phyloP scores from a whole-genome alignment of 2,329 filamentous ascomycete genomes.

The Chaetomium sp. region DNA sequence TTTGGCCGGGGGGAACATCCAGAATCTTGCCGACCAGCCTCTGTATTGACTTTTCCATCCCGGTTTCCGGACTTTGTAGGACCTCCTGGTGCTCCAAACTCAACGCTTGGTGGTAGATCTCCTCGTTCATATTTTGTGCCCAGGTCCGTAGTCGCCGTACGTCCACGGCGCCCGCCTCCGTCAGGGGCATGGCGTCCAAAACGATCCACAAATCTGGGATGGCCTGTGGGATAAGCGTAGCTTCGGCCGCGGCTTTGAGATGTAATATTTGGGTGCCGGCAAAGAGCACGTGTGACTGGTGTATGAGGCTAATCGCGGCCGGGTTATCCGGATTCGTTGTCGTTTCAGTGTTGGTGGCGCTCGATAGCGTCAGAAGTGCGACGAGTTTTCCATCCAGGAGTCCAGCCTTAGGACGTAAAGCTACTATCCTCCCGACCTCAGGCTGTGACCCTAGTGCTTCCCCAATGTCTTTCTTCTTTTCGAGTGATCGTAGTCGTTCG shows the following conservation, averaged over 20 bases:
- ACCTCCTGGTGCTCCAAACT: conserved; percentile 34
- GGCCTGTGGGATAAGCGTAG: conserved; percentile 29
- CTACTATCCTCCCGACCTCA: conserved; percentile 35
- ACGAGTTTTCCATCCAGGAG: conserved; percentile 45
- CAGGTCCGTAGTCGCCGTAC: conserved; percentile 44
- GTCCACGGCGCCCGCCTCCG: conserved; percentile 34
- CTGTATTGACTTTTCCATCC: conserved; percentile 36
- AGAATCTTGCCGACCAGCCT: conserved; percentile 34
- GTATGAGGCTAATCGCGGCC: conserved; percentile 32
- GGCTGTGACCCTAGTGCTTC: conserved; percentile 35
- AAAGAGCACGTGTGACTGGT: conserved; percentile 33
- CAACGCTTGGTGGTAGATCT: conserved; percentile 40
- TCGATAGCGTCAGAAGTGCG: conserved; percentile 39
- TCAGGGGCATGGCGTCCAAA: conserved; percentile 40
- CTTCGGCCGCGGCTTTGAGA: conserved; percentile 33
- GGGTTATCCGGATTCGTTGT: conserved; percentile 23
- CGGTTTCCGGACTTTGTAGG: conserved; percentile 31
- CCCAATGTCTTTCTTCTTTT: conserved; percentile 29
- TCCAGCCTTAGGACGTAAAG: conserved; percentile 43
- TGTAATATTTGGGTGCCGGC: conserved; percentile 37
- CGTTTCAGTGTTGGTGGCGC: conserved; percentile 12
- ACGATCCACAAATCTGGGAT: conserved; percentile 44
- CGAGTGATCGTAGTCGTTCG: no score
- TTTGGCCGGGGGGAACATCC: conserved; percentile 32
- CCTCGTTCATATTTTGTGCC: conserved; percentile 47